phyloP scores from a whole-genome alignment of 352 stramenopile genomes.

The Pythium myriotylum region DNA sequence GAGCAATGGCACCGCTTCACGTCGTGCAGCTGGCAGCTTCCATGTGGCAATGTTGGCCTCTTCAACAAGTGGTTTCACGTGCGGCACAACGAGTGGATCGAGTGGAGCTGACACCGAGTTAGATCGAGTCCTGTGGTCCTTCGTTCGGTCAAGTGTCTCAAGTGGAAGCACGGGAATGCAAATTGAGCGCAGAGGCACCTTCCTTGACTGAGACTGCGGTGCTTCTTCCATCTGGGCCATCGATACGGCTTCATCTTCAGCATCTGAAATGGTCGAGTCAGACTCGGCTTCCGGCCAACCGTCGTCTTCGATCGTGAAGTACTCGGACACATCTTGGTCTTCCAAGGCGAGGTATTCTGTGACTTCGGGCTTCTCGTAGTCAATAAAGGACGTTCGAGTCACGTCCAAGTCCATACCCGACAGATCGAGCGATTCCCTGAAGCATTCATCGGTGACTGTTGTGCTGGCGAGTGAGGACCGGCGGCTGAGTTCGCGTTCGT shows the following conservation, averaged over 20 bases:
- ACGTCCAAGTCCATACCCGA: constrained; percentile 6
- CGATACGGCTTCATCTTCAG: neutral
- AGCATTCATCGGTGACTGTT: constrained; percentile 7
- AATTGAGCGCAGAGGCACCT: constrained; percentile 7
- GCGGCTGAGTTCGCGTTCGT: constrained; percentile 12
- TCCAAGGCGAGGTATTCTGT: constrained; percentile 10
- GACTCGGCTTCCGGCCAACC: constrained; percentile 14
- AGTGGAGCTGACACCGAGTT: neutral
- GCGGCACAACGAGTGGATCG: constrained; percentile 14
- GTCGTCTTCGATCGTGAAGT: constrained; percentile 19
- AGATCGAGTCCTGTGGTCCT: neutral
- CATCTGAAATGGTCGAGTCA: neutral
- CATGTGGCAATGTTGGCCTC: constrained; percentile 7
- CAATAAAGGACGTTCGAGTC: constrained; percentile 1
- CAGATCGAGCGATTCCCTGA: constrained; percentile 15
- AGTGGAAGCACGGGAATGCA: constrained; percentile 13
- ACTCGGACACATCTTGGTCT: constrained; percentile 16
- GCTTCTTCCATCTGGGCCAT: neutral
- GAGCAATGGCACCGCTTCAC: constrained; percentile 1
- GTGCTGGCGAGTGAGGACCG: constrained; percentile 20
- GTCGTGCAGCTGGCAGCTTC: neutral
- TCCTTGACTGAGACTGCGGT: neutral
- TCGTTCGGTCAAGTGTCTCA: neutral
- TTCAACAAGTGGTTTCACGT: constrained; percentile 16
- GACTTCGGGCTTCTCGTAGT: neutral